Evolutionary conservation across 345 rosid species (phyloP).

Genomic region (Populus simonii): DNA sequence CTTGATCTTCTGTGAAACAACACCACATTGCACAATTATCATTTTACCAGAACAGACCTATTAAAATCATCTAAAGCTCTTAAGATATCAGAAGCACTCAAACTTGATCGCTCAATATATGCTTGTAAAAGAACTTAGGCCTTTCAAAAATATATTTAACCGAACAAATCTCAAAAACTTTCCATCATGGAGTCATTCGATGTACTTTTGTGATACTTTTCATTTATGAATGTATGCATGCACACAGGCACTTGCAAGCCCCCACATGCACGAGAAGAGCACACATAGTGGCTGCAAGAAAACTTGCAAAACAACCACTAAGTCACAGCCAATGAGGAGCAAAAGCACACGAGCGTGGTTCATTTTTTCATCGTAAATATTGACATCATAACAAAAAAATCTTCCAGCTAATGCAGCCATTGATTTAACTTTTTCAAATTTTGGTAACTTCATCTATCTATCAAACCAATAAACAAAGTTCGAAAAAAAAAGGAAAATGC

Average conservation of each 20-base stretch:
- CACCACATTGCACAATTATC: not conserved
- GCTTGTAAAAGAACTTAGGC: not conserved
- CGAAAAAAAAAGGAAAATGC: not conserved
- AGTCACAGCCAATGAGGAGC: not conserved
- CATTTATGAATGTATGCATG: not conserved
- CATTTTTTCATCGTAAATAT: not conserved
- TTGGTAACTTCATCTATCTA: not conserved
- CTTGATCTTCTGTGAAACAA: not conserved
- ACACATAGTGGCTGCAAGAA: not conserved
- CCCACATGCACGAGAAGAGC: not conserved
- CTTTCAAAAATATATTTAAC: not conserved
- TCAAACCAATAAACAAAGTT: not conserved
- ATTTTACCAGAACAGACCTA: not conserved
- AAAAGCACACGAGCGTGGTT: not conserved
- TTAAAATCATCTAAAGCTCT: not conserved
- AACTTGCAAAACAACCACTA: not conserved
- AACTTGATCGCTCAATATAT: not conserved
- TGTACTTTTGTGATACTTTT: not conserved
- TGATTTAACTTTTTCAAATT: not conserved
- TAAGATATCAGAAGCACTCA: not conserved
- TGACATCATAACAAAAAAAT: not conserved
- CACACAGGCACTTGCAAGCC: not conserved
- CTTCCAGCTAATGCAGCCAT: not conserved
- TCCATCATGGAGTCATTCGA: not conserved
- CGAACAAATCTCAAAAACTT: not conserved